Conservation (phyloP, 148 eudicot genomes). For the Heliosperma pusillum region DNA sequence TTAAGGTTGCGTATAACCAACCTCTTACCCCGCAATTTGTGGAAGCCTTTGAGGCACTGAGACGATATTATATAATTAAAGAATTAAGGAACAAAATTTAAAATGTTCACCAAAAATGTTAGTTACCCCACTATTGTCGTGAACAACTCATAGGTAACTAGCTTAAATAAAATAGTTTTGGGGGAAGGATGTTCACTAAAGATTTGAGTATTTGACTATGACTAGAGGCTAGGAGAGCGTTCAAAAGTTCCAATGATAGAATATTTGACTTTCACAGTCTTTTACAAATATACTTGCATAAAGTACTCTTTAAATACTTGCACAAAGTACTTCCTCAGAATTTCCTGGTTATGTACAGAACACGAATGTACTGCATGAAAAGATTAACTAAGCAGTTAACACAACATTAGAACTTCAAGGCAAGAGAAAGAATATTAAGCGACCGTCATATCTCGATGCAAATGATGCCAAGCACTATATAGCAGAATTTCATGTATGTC, state of each 20-base stretch:
- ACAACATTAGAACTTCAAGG: not conserved
- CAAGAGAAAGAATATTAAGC: not conserved
- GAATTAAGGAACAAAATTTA: not conserved
- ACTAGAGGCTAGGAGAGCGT: no score
- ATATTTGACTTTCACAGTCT: not conserved
- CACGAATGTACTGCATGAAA: not conserved
- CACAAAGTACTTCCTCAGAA: not conserved
- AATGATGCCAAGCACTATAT: no score
- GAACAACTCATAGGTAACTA: not conserved
- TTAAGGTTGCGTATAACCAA: not conserved
- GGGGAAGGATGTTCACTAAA: not conserved
- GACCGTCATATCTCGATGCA: no score
- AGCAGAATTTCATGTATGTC: no score
- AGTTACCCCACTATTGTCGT: not conserved
- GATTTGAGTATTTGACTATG: no score
- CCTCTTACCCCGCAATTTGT: no score
- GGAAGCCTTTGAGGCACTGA: no score
- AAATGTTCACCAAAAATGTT: not conserved
- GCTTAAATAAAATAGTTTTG: not conserved
- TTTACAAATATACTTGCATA: not conserved
- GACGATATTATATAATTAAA: no score
- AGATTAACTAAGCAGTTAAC: not conserved
- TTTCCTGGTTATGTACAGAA: not conserved
- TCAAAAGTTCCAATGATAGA: no score
- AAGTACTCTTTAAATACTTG: not conserved